phyloP scores from a whole-genome alignment of 2,329 filamentous ascomycete genomes.

The Fusarium sp. region DNA sequence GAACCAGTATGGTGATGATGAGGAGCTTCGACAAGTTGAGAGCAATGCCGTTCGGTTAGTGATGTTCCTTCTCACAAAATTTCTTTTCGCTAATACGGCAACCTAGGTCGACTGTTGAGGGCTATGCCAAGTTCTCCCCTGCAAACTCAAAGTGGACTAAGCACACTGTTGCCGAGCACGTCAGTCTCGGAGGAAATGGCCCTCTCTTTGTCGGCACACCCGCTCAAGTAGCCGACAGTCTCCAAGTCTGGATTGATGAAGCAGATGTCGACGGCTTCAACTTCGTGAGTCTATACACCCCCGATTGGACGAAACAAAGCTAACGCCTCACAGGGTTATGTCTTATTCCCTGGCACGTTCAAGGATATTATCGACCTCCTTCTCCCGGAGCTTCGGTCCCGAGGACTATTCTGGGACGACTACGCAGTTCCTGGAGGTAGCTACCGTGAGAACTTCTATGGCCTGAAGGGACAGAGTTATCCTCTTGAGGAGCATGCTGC shows the following conservation, averaged over 20 bases:
- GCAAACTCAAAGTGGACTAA: conserved; percentile 80
- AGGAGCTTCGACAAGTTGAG: conserved; percentile 74
- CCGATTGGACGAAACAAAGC: rapidly evolving
- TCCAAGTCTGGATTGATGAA: conserved; percentile 77
- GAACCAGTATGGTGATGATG: conserved; percentile 73
- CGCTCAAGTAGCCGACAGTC: conserved; percentile 74
- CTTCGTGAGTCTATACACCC: conserved; percentile 65
- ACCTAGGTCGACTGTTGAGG: conserved; percentile 71
- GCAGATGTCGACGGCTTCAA: conserved; percentile 84
- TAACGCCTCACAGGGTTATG: conserved; percentile 65
- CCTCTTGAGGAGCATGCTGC: conserved; percentile 68
- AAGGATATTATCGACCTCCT: conserved; percentile 77
- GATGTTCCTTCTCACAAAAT: background rate
- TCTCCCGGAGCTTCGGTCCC: conserved; percentile 72
- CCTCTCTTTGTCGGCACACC: conserved; percentile 76
- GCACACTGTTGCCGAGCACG: conserved; percentile 76
- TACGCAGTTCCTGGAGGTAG: conserved; percentile 70
- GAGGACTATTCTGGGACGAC: conserved; percentile 71
- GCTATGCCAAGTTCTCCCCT: conserved; percentile 69
- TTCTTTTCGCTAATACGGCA: too few relatives aligned
- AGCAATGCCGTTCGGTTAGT: conserved; percentile 70
- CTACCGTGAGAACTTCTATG: conserved; percentile 73
- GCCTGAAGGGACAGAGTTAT: conserved; percentile 63
- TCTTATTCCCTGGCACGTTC: conserved; percentile 77
- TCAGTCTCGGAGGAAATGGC: conserved; percentile 77